Percentiles rank a stretch among this genome's conserved stretches.
Conservation (phyloP, 2,329 filamentous ascomycete species). For the Chaetomium strumarium region DNA sequence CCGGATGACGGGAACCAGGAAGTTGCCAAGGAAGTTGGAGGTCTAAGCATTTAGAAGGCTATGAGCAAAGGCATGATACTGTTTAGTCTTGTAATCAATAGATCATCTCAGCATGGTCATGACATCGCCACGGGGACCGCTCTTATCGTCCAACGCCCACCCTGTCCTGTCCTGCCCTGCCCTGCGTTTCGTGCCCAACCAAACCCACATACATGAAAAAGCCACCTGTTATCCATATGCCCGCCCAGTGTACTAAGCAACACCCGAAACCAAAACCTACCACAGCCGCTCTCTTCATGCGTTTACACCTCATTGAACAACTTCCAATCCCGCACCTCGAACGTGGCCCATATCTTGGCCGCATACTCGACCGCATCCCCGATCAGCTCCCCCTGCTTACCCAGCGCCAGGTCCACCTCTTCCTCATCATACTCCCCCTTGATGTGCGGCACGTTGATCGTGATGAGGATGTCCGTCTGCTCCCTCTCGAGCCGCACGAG, state of each 20-base stretch:
- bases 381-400: slow-evolving; percentile 61
- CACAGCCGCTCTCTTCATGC: not conserved
- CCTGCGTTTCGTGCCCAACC: not conserved
- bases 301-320: slow-evolving; percentile 51
- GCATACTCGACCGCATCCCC: slow-evolving; percentile 64
- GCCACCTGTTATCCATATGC: not conserved
- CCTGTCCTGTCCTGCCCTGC: not conserved
- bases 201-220: not conserved
- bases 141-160: slow-evolving; percentile 1
- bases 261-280: not conserved
- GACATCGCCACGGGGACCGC: not conserved
- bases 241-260: not conserved
- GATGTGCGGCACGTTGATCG: slow-evolving; percentile 83
- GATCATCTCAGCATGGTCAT: slow-evolving; percentile 5
- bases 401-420: slow-evolving; percentile 61
- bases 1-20: not conserved
- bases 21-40: not conserved
- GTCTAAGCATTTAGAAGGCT: not conserved
- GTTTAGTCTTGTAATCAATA: not conserved
- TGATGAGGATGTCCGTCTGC: slow-evolving; percentile 75
- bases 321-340: slow-evolving; percentile 75
- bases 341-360: slow-evolving; percentile 61
- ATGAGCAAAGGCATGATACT: not conserved
- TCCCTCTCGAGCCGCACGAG: slow-evolving; percentile 70
- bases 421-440: slow-evolving; percentile 67